phyloP scores from a whole-genome alignment of 208 protist genomes.

The Spironucleus salmonicida region DNA sequence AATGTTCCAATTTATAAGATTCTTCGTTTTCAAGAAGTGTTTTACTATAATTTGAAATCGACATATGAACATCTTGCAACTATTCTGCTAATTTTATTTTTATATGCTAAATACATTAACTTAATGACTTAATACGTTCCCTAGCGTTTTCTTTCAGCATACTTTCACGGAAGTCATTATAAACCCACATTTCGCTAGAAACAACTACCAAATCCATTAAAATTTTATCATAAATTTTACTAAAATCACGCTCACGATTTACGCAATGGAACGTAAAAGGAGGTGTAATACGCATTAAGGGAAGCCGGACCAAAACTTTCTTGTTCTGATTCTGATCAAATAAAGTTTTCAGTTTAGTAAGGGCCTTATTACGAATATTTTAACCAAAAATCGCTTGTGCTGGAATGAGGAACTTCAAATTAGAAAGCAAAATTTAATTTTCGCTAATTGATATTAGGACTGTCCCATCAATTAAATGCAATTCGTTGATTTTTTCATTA shows the following conservation, averaged over 20 bases:
- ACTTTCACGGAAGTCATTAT: background rate
- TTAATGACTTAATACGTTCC: background rate
- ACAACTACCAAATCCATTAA: background rate
- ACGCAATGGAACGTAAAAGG: background rate
- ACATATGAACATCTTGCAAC: background rate
- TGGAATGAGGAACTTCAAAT: background rate
- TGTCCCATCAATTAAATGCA: background rate
- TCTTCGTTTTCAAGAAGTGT: too few relatives aligned
- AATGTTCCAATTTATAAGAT: too few relatives aligned
- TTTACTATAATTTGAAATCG: background rate
- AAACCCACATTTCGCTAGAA: background rate
- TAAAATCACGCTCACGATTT: background rate
- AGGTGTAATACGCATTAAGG: background rate
- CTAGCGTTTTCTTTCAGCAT: background rate
- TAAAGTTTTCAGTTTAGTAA: constrained; percentile 2
- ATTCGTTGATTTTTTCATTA: background rate
- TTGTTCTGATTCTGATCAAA: too few relatives aligned
- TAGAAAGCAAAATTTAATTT: background rate
- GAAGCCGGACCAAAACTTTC: background rate
- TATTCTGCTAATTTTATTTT: background rate
- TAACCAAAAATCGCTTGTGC: background rate
- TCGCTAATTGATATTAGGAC: background rate
- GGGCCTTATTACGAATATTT: background rate
- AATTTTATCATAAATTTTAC: background rate
- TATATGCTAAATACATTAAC: background rate